These are phyloP conservation scores for Cryptosporidium ryanae DNA, from an alignment of 169 alveolate species.

Conservation along the genomic window DNA sequence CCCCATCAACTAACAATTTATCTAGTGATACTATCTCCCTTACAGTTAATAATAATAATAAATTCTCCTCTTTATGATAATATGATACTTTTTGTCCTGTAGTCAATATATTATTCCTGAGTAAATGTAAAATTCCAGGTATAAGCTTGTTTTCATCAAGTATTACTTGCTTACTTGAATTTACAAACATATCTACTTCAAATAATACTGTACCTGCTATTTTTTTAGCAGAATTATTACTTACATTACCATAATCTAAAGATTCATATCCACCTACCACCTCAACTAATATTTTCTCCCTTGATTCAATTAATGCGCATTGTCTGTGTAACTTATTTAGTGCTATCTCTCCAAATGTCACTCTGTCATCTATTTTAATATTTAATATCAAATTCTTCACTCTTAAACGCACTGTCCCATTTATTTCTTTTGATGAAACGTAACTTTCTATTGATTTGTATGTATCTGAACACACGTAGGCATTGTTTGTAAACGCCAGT, in stretches of 20 bases:
- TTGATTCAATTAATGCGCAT: slow-evolving; percentile 76
- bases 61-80: slow-evolving; percentile 73
- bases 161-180: slow-evolving; percentile 75
- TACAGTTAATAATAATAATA: slow-evolving; percentile 74
- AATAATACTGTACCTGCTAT: slow-evolving; percentile 77
- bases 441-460: slow-evolving; percentile 71
- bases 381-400: slow-evolving; percentile 76
- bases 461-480: slow-evolving; percentile 73
- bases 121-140: slow-evolving; percentile 61
- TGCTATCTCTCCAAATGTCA: slow-evolving; percentile 78
- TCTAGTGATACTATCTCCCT: slow-evolving; percentile 74
- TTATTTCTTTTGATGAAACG: neutral
- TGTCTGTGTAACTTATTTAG: slow-evolving; percentile 79
- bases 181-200: slow-evolving; percentile 77
- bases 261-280: slow-evolving; percentile 60
- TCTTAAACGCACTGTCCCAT: slow-evolving; percentile 65
- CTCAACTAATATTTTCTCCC: slow-evolving; percentile 75
- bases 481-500: slow-evolving; percentile 78
- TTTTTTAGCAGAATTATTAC: slow-evolving; percentile 73
- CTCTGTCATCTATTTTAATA: slow-evolving; percentile 76
- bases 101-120: slow-evolving; percentile 76
- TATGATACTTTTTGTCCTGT: slow-evolving; percentile 78
- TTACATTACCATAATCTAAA: slow-evolving; percentile 61
- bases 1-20: slow-evolving; percentile 7
- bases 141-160: slow-evolving; percentile 74